A percentile compares a stretch with the other conserved stretches of the same genome.
Conservation (phyloP, 164 flowering plant species). For the Tetracentron sinense region DNA sequence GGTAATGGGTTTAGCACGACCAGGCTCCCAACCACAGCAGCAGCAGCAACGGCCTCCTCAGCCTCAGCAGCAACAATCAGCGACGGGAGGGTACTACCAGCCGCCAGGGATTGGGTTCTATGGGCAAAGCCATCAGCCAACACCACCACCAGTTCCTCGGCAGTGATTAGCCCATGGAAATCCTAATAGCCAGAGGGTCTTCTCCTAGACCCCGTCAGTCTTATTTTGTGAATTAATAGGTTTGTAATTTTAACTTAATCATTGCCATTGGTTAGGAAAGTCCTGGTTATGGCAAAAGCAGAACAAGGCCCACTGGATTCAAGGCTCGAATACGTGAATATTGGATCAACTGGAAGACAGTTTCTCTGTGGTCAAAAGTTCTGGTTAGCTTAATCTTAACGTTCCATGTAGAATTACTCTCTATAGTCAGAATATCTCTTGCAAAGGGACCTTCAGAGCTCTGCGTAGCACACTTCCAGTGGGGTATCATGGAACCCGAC, state of each 20-base stretch:
- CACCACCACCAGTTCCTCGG: conserved; percentile 53
- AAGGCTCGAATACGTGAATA: not conserved
- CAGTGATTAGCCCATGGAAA: conserved; percentile 30
- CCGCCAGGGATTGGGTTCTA: conserved; percentile 60
- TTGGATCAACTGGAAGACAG: no score
- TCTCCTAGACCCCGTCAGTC: not conserved
- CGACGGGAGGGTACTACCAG: conserved; percentile 29
- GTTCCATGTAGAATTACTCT: no score
- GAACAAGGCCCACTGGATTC: not conserved
- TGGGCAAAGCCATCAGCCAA: conserved; percentile 52
- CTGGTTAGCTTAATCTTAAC: no score
- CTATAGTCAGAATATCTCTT: no score
- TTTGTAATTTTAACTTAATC: not conserved
- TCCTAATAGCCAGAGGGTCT: not conserved
- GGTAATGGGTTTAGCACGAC: conserved; percentile 46
- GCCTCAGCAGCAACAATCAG: conserved; percentile 24
- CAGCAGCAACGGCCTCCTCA: conserved; percentile 32
- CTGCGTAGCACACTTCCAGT: no score
- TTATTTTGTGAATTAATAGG: conserved; percentile 17
- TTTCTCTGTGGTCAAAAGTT: no score
- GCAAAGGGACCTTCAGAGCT: no score
- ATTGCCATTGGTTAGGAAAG: not conserved
- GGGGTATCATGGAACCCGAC: no score
- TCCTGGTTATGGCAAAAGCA: not conserved
- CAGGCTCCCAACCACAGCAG: conserved; percentile 33